These are phyloP conservation scores for Suhomyces yuchorum DNA, from an alignment of 1,139 yeast species.

Conservation along the genomic window DNA sequence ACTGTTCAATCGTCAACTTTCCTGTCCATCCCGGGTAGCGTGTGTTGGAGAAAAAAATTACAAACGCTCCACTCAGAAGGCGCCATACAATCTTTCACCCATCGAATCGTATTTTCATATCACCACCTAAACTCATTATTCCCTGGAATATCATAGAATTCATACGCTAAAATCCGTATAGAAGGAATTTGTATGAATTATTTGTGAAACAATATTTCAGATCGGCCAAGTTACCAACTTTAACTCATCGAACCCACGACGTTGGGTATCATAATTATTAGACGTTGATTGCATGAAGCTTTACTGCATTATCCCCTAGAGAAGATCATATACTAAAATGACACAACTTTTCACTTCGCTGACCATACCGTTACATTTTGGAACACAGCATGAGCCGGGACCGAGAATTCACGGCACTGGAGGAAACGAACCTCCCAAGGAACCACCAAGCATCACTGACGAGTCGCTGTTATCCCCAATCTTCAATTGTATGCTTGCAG, in stretches of 20 bases:
- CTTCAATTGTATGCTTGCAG: constrained; percentile 76
- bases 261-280: background rate
- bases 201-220: background rate
- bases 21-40: background rate
- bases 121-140: background rate
- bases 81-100: background rate
- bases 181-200: background rate
- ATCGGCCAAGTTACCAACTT: background rate
- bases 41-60: constrained; percentile 7
- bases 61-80: constrained; percentile 10
- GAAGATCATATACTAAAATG: constrained; percentile 20
- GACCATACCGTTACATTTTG: constrained; percentile 47
- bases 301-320: background rate
- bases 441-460: constrained; percentile 7
- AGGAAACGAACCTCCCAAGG: constrained; percentile 2
- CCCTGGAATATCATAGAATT: background rate
- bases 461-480: constrained; percentile 41
- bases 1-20: background rate
- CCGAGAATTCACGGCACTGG: constrained; percentile 6
- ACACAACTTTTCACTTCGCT: constrained; percentile 41
- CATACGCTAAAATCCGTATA: background rate
- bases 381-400: constrained; percentile 20
- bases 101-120: background rate
- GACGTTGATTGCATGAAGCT: background rate
- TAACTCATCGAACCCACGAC: background rate